Evolutionary conservation across 139 green algal genomes (phyloP).

Genomic region (Auxenochlorella pyrenoidosa): DNA sequence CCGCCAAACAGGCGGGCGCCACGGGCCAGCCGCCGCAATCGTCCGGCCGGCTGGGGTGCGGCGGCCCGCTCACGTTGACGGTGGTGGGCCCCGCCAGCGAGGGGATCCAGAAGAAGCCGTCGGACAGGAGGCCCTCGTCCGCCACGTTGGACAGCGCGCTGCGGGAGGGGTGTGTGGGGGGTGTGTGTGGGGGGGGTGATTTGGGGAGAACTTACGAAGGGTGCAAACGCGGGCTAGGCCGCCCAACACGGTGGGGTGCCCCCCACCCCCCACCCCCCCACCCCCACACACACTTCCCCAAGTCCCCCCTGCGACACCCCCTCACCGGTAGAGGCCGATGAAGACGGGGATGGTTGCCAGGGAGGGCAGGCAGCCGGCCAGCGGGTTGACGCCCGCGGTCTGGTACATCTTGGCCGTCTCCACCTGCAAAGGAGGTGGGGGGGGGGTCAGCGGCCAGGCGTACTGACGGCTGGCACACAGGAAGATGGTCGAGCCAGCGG

Average conservation of each 20-base stretch:
- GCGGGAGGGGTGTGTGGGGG: neutral
- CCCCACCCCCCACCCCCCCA: no score
- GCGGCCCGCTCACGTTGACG: constrained; percentile 33
- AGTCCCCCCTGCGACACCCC: neutral
- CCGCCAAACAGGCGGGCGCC: no score
- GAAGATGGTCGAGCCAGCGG: no score
- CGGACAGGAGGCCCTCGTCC: constrained; percentile 86
- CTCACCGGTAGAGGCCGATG: constrained; percentile 92
- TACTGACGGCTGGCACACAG: no score
- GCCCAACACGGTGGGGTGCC: neutral
- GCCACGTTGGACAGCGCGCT: constrained; percentile 90
- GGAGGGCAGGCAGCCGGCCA: constrained; percentile 93
- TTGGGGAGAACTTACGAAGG: no score
- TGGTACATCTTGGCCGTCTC: constrained; percentile 97
- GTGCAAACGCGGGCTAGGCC: neutral
- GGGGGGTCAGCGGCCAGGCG: neutral
- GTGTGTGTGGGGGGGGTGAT: neutral
- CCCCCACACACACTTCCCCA: no score
- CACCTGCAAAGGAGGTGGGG: constrained; percentile 56
- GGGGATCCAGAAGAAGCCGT: constrained; percentile 96
- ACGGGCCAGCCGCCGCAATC: no score
- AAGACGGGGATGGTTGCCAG: constrained; percentile 94
- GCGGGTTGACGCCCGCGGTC: constrained; percentile 91
- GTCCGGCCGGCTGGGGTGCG: no score
- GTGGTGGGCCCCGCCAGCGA: constrained; percentile 86